Conservation (phyloP, 208 protist species). For the Dictyostelium gargantuum region DNA sequence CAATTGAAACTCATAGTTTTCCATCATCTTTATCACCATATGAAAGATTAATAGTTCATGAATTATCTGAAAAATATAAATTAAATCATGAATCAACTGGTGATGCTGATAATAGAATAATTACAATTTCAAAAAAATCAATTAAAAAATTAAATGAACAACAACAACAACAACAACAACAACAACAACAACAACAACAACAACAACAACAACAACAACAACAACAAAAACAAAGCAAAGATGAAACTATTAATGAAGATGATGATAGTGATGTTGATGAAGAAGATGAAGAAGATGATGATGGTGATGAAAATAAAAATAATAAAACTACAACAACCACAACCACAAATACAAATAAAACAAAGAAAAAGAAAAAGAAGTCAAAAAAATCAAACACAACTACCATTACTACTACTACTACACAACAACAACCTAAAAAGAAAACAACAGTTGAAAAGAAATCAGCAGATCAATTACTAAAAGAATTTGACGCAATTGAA, state of each 20-base stretch:
- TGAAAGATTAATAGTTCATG: slow-evolving; percentile 53
- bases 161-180: not conserved
- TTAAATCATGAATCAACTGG: slow-evolving; percentile 39
- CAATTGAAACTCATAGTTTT: not conserved
- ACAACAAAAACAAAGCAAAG: not conserved
- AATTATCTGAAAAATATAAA: slow-evolving; percentile 34
- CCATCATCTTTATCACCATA: not conserved
- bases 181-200: no score
- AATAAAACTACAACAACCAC: not conserved
- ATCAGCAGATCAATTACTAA: slow-evolving; percentile 21
- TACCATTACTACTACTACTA: not conserved
- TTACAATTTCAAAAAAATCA: slow-evolving; percentile 12
- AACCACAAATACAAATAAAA: not conserved
- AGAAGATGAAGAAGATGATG: not conserved
- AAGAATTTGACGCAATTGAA: slow-evolving; percentile 14
- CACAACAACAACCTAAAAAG: not conserved
- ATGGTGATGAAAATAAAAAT: not conserved
- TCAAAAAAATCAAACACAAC: not conserved
- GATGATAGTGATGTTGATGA: not conserved
- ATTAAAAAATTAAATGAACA: no score
- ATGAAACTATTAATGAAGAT: not conserved
- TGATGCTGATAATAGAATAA: slow-evolving; percentile 33
- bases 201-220: not conserved
- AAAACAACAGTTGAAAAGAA: not conserved
- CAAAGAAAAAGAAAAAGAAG: not conserved